Percentiles rank a stretch among this genome's conserved stretches.
phyloP scores from a whole-genome alignment of 176 grass and related monocot genomes.

The Zoysia pacifica region DNA sequence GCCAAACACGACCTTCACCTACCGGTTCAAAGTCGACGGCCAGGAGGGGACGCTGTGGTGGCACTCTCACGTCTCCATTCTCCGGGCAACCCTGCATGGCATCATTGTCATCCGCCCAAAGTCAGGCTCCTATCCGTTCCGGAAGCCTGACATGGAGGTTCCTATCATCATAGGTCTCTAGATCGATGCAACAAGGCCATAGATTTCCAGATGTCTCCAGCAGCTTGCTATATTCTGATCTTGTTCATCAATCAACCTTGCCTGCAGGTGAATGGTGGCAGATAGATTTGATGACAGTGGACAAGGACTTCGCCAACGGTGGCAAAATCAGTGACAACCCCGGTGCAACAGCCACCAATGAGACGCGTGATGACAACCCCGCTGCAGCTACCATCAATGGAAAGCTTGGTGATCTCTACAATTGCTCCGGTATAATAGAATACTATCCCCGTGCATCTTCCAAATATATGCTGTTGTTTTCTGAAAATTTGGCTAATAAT shows the following conservation, averaged over 20 bases:
- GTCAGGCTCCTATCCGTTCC: not conserved
- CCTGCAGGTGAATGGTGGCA: too few species aligned
- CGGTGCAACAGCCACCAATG: too few species aligned
- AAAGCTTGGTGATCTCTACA: slow-evolving; percentile 20
- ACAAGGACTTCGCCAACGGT: not conserved
- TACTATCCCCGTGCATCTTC: too few species aligned
- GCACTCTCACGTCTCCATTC: not conserved
- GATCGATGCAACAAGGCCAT: too few species aligned
- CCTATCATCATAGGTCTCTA: not conserved
- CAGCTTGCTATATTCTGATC: too few species aligned
- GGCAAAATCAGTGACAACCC: not conserved
- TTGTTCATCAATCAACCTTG: too few species aligned
- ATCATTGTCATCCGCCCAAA: not conserved
- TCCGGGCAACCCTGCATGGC: not conserved
- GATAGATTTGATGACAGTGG: not conserved
- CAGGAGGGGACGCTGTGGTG: slow-evolving; percentile 37
- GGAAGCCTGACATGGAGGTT: not conserved
- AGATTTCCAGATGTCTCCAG: not conserved
- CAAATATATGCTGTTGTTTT: too few species aligned
- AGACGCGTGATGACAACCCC: not conserved
- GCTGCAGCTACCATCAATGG: slow-evolving; percentile 11
- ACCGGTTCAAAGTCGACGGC: not conserved
- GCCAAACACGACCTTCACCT: too few species aligned
- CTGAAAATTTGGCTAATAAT: too few species aligned
- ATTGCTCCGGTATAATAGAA: not conserved